Base-by-base conservation (phyloP, 345 rosid species). In the Carallia pectinifolia region DNA sequence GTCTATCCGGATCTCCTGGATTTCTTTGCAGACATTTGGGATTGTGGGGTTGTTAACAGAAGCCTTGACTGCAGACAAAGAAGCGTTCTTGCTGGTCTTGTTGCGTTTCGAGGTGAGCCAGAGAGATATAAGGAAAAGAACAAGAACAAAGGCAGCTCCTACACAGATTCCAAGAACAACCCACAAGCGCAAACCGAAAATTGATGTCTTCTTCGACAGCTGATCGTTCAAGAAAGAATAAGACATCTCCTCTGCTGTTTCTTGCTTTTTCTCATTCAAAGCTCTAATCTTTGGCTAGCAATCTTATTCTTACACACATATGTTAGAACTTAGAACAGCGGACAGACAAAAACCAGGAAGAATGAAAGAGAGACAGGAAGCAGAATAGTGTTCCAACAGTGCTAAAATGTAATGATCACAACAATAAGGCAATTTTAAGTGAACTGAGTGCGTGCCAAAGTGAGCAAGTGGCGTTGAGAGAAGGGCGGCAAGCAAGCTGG, bases 141-240 rank as follows among this genome's bases (percentile, higher is more conserved):
- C 65, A 53, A 94, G 74, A 50, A 94, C 96, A 18, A 94, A 87
- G 39, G 84, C 88, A 19, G 93, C 90, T 53, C 97, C 97, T 6
- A 91, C 96, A 72, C 93, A 88, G 53, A 94, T 81, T 48, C 98
- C 95, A 65, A 88, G 87, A 13, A 91, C 90, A 0, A 90, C 88
- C 97, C 98, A 90, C 64, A 91, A 67, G 63, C 93, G 88, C 38
- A 88, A 73, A 39, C 88, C 89, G 50, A 90, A 73, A 37, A 73
- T 59, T 50, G 73, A 89, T 30, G 97, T 89, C 50, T 60, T 79
- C 69, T 73, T 86, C 0, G 96, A 89, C 56, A 94, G 84, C 79
- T 84, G 77, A 79, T 81, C 85, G 87, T 88, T 88, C 61, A 91
- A 72, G 72, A 87, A 87, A 33, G 89, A 81, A 74, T 83, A 80